Conservation (phyloP, 2,329 filamentous ascomycete genomes). For the Fusarium poae region DNA sequence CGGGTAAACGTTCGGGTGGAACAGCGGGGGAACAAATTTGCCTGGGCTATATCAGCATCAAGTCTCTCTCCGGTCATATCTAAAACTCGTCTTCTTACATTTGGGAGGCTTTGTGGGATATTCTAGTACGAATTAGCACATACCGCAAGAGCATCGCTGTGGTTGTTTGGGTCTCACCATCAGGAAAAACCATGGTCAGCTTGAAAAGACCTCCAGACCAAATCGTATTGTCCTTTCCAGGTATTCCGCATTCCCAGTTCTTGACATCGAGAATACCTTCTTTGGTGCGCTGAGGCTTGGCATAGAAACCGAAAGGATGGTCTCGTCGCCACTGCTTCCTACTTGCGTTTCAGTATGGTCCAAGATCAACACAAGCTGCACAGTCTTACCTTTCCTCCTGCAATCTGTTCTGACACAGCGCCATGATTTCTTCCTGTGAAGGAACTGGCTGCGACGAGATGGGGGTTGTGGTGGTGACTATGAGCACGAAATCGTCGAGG, state of each 20-base stretch:
- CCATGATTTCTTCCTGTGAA: constrained; percentile 68
- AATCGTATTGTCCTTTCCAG: constrained; percentile 95
- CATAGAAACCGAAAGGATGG: constrained; percentile 97
- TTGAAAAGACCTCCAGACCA: constrained; percentile 99
- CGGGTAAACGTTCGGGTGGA: constrained; percentile 98
- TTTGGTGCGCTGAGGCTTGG: constrained; percentile 83
- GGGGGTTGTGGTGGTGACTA: constrained; percentile 13
- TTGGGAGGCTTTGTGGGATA: constrained; percentile 99
- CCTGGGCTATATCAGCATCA: constrained; percentile 64
- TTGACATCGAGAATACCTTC: constrained; percentile 91
- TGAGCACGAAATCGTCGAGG: constrained; percentile 19
- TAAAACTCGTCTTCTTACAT: constrained; percentile 71
- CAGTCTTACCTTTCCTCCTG: constrained; percentile 83
- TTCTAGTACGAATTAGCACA: constrained; percentile 66
- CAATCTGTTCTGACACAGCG: constrained; percentile 87
- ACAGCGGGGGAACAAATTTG: constrained; percentile 96
- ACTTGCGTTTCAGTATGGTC: constrained; percentile 41
- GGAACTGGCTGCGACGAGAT: constrained; percentile 10
- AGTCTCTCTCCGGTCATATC: background rate
- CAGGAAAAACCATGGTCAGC: constrained; percentile 90
- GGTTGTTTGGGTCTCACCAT: constrained; percentile 71
- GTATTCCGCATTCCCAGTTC: constrained; percentile 96
- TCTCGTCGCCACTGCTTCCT: constrained; percentile 98
- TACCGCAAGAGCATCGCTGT: constrained; percentile 9
- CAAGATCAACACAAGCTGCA: background rate